These are phyloP conservation scores for Rhizopogon roseolus DNA, from an alignment of 768 basidiomycete genomes.

Conservation along the genomic window DNA sequence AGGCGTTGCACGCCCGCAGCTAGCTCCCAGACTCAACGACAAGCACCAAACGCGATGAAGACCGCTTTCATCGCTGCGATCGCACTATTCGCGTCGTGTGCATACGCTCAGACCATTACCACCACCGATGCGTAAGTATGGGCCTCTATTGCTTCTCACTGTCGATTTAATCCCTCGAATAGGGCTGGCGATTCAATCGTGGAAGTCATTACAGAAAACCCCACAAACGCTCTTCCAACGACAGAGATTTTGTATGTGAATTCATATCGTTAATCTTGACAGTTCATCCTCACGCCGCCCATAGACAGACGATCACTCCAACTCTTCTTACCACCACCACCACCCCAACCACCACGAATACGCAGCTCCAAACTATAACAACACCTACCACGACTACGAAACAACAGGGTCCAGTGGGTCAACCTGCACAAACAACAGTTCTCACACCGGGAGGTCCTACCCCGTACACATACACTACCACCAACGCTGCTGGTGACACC, in stretches of 20 bases:
- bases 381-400: conserved; percentile 12
- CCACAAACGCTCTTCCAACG: conserved; percentile 27
- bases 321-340: conserved; percentile 16
- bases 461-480: conserved; percentile 48
- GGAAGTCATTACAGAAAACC: conserved; percentile 39
- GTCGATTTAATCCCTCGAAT: conserved; percentile 11
- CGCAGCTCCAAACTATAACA: conserved; percentile 3
- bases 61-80: conserved; percentile 8
- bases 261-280: too few relatives aligned
- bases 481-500: conserved; percentile 25
- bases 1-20: background rate
- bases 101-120: conserved; percentile 44
- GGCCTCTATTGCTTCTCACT: background rate
- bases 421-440: conserved; percentile 35
- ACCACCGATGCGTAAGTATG: conserved; percentile 41
- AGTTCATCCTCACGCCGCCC: conserved; percentile 5
- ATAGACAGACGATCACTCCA: conserved; percentile 10
- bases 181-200: conserved; percentile 51
- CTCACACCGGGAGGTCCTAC: conserved; percentile 41
- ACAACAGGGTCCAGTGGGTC: conserved; percentile 51
- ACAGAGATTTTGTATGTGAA: conserved; percentile 41
- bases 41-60: conserved; percentile 12
- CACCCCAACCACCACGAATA: conserved; percentile 11
- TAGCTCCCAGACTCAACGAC: background rate
- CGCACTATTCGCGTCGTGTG: conserved; percentile 14